Conservation (phyloP, 1,284 basidiomycete genomes). For the Puccinia hordei region DNA sequence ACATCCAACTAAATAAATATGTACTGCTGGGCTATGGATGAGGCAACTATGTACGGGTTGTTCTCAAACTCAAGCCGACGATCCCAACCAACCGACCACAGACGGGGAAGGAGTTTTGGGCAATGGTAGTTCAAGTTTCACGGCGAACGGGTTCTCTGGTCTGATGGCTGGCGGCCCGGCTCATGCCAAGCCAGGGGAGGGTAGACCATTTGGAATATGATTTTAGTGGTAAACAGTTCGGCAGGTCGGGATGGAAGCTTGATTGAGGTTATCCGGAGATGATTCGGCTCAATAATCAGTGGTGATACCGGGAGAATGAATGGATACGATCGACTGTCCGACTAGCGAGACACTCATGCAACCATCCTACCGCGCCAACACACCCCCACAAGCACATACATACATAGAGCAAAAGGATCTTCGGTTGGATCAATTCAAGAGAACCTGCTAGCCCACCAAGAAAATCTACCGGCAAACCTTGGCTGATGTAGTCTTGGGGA, state of each 20-base stretch:
- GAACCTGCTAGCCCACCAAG: background rate
- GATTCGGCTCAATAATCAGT: background rate
- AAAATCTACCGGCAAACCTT: constrained; percentile 1
- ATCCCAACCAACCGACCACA: no score
- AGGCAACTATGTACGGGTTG: background rate
- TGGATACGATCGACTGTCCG: no score
- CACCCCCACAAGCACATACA: background rate
- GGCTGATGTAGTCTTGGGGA: background rate
- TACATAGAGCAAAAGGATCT: background rate
- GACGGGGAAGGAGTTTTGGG: background rate
- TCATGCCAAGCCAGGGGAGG: background rate
- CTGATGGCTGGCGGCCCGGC: no score
- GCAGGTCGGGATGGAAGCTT: background rate
- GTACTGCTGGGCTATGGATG: background rate
- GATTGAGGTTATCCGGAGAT: background rate
- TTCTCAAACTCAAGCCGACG: no score
- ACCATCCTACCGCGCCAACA: background rate
- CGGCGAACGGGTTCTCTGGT: background rate
- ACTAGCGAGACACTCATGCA: no score
- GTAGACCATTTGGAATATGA: background rate
- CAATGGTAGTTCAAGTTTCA: no score
- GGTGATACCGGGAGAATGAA: background rate
- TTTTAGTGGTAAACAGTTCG: background rate
- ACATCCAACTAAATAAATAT: background rate
- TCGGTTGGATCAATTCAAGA: background rate